Evolutionary conservation across 2,329 filamentous ascomycete species (phyloP).

Genomic region (Madurella fahalii): DNA sequence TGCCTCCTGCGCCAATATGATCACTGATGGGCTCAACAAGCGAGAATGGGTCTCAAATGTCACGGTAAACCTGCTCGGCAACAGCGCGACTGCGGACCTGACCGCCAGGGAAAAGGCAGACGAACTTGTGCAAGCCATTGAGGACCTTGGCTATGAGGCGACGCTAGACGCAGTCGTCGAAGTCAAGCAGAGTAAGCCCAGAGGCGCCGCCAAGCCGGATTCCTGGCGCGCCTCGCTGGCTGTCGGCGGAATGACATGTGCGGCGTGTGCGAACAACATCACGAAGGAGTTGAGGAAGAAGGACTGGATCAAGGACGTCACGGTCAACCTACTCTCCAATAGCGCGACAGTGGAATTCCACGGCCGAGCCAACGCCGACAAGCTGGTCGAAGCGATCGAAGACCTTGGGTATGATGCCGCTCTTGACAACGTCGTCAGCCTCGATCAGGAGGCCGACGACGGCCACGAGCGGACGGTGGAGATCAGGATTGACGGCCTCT

Average conservation of each 20-base stretch:
- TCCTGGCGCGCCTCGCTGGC: constrained; percentile 53
- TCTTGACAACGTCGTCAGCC: constrained; percentile 47
- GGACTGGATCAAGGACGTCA: constrained; percentile 54
- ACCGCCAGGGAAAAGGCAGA: constrained; percentile 39
- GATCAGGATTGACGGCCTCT: constrained; percentile 67
- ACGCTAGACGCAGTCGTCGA: constrained; percentile 49
- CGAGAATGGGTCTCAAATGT: constrained; percentile 55
- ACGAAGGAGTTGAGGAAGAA: constrained; percentile 54
- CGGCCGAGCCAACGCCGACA: constrained; percentile 42
- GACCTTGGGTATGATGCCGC: constrained; percentile 64
- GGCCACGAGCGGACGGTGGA: constrained; percentile 51
- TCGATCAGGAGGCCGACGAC: constrained; percentile 30
- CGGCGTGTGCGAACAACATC: constrained; percentile 62
- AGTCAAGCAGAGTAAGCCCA: constrained; percentile 30
- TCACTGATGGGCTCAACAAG: constrained; percentile 58
- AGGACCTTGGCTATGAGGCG: constrained; percentile 66
- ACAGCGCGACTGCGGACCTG: constrained; percentile 61
- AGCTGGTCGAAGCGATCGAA: constrained; percentile 52
- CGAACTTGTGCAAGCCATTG: constrained; percentile 52
- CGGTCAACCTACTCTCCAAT: constrained; percentile 63
- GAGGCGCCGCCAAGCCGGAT: constrained; percentile 7
- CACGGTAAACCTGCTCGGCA: constrained; percentile 60
- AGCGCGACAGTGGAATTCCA: constrained; percentile 59
- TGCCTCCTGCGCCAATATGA: constrained; percentile 61
- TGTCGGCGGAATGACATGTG: constrained; percentile 71